phyloP scores from a whole-genome alignment of 2,329 filamentous ascomycete genomes.

The Seiridium unicorne region DNA sequence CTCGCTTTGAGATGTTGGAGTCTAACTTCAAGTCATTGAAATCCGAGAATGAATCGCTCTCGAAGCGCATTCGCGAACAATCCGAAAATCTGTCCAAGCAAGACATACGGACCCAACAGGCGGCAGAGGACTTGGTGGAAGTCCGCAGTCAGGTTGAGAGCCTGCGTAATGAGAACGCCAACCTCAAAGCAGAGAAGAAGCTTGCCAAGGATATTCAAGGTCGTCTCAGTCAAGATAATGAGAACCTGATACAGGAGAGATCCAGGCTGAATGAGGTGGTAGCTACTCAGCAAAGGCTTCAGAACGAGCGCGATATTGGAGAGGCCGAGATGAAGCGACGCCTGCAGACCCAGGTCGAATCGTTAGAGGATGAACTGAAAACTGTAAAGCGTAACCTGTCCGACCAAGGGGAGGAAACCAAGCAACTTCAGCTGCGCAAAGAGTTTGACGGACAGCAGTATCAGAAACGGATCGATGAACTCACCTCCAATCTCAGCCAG shows the following conservation, averaged over 20 bases:
- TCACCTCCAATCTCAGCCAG: conserved; percentile 75
- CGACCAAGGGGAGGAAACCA: conserved; percentile 79
- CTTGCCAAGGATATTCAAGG: conserved; percentile 93
- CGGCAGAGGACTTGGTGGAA: conserved; percentile 90
- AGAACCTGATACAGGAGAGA: conserved; percentile 79
- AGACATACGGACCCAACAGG: conserved; percentile 85
- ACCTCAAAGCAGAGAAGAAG: conserved; percentile 91
- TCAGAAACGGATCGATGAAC: conserved; percentile 89
- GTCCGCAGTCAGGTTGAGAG: conserved; percentile 79
- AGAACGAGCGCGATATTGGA: conserved; percentile 85
- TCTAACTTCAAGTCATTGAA: conserved; percentile 83
- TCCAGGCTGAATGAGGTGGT: conserved; percentile 80
- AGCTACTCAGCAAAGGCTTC: conserved; percentile 79
- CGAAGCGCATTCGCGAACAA: conserved; percentile 74
- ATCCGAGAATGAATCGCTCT: conserved; percentile 80
- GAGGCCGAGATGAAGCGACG: conserved; percentile 81
- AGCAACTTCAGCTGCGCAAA: conserved; percentile 78
- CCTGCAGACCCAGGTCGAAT: conserved; percentile 74
- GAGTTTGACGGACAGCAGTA: conserved; percentile 88
- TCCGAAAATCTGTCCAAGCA: conserved; percentile 86
- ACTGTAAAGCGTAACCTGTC: conserved; percentile 79
- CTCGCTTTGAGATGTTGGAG: conserved; percentile 87
- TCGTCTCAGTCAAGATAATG: conserved; percentile 84
- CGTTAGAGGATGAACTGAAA: conserved; percentile 74
- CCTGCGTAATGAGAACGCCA: conserved; percentile 85